Evolutionary conservation across 2,329 filamentous ascomycete genomes (phyloP).

Genomic region (Ceratocystis cubensis): DNA sequence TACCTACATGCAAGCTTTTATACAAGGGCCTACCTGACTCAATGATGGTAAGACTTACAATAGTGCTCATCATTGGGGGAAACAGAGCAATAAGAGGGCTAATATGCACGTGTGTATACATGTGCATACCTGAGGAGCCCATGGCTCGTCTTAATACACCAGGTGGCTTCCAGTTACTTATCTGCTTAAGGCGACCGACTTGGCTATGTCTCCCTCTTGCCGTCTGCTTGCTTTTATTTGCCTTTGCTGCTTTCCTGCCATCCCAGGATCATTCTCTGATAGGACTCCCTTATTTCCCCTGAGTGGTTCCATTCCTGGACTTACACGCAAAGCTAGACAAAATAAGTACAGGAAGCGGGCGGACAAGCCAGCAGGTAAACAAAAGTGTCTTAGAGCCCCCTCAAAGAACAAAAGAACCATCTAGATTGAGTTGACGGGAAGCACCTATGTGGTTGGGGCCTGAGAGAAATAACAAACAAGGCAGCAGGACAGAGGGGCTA

Average conservation of each 20-base stretch:
- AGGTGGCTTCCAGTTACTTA: neutral
- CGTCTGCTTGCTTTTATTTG: neutral
- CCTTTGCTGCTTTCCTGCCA: neutral
- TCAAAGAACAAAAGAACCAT: slow-evolving; percentile 5
- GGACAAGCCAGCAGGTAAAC: neutral
- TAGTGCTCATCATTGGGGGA: neutral
- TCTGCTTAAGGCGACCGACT: neutral
- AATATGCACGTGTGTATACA: neutral
- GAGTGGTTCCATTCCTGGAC: slow-evolving; percentile 1
- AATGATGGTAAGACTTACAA: neutral
- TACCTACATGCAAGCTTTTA: neutral
- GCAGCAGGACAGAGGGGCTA: neutral
- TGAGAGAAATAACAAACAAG: neutral
- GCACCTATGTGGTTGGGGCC: neutral
- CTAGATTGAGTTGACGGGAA: neutral
- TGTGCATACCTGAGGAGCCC: too few relatives aligned
- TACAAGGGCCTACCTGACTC: neutral
- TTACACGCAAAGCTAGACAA: neutral
- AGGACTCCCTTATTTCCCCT: neutral
- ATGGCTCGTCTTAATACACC: too few relatives aligned
- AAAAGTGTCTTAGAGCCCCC: neutral
- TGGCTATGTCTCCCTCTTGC: neutral
- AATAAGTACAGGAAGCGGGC: neutral
- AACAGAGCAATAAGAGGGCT: neutral
- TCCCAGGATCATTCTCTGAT: neutral